phyloP scores from a whole-genome alignment of 2,329 filamentous ascomycete species.

The Didymella exigua region DNA sequence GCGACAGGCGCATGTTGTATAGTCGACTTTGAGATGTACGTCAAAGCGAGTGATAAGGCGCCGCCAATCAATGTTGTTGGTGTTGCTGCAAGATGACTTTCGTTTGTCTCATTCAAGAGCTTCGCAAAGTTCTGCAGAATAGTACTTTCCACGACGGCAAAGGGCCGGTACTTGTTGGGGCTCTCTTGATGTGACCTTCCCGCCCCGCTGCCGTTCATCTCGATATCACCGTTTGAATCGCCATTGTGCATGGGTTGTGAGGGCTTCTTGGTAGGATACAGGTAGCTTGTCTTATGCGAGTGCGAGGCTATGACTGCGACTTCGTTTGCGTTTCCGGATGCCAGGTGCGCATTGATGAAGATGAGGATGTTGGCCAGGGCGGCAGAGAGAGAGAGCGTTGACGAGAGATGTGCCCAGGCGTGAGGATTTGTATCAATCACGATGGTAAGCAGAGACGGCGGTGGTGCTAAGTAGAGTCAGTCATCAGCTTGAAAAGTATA shows the following conservation, averaged over 20 bases:
- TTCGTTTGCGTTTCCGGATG: constrained; percentile 91
- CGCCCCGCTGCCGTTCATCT: constrained; percentile 35
- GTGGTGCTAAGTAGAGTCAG: constrained; percentile 52
- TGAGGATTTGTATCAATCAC: constrained; percentile 96
- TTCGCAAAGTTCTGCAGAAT: constrained; percentile 74
- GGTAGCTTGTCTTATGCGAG: constrained; percentile 82
- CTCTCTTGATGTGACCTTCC: constrained; percentile 43
- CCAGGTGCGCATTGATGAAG: constrained; percentile 95
- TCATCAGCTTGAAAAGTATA: neutral
- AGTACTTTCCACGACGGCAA: constrained; percentile 82
- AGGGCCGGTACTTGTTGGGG: constrained; percentile 93
- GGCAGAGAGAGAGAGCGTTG: constrained; percentile 77
- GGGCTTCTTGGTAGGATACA: constrained; percentile 70
- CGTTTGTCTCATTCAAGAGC: constrained; percentile 73
- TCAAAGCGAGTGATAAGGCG: constrained; percentile 84
- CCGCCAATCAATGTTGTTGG: constrained; percentile 88
- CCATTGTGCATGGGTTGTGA: constrained; percentile 24
- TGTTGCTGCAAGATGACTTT: constrained; percentile 65
- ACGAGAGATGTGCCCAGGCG: constrained; percentile 81
- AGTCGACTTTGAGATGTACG: constrained; percentile 85
- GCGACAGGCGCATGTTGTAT: constrained; percentile 53
- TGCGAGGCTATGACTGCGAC: constrained; percentile 92
- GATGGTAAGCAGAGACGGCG: constrained; percentile 85
- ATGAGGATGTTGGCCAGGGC: constrained; percentile 89
- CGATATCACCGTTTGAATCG: constrained; percentile 33